A percentile compares a stretch with the other conserved stretches of the same genome.
These are phyloP conservation scores for Suillus bovinus DNA, from an alignment of 768 basidiomycete genomes.

Conservation along the genomic window DNA sequence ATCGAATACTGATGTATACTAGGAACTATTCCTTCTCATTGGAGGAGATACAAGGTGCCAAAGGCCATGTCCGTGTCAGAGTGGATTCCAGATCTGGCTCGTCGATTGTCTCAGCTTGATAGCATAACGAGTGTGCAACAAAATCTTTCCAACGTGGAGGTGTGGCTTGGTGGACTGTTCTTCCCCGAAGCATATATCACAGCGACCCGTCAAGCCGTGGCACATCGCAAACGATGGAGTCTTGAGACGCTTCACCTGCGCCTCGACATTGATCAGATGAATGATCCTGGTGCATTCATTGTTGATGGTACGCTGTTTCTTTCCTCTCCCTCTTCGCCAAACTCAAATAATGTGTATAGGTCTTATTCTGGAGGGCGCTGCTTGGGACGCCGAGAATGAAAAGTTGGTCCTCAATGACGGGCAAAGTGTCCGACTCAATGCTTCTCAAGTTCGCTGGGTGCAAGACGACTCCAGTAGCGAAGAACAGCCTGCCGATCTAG, in stretches of 20 bases:
- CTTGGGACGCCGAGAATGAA: slow-evolving; percentile 56
- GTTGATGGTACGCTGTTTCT: slow-evolving; percentile 59
- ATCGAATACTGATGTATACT: slow-evolving; percentile 16
- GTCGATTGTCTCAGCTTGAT: slow-evolving; percentile 83
- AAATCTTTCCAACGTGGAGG: slow-evolving; percentile 67
- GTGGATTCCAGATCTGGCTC: slow-evolving; percentile 82
- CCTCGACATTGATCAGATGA: slow-evolving; percentile 80
- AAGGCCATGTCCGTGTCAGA: slow-evolving; percentile 79
- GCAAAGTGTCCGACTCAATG: slow-evolving; percentile 70
- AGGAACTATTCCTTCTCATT: slow-evolving; percentile 89
- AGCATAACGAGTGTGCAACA: slow-evolving; percentile 54
- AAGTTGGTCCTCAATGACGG: slow-evolving; percentile 84
- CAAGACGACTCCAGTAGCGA: slow-evolving; percentile 45
- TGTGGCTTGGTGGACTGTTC: slow-evolving; percentile 94
- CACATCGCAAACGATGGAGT: slow-evolving; percentile 90
- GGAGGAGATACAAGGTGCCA: slow-evolving; percentile 87
- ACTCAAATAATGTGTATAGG: slow-evolving; percentile 45
- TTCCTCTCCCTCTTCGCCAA: slow-evolving; percentile 9
- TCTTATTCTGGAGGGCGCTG: slow-evolving; percentile 83
- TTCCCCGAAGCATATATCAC: slow-evolving; percentile 97
- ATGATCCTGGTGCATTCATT: slow-evolving; percentile 77
- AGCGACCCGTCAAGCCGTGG: slow-evolving; percentile 93
- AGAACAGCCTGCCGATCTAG: slow-evolving; percentile 30
- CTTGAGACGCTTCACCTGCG: slow-evolving; percentile 82
- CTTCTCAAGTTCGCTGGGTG: slow-evolving; percentile 89